Conservation (phyloP, 1,284 basidiomycete species). For the Lentinus polychrous region DNA sequence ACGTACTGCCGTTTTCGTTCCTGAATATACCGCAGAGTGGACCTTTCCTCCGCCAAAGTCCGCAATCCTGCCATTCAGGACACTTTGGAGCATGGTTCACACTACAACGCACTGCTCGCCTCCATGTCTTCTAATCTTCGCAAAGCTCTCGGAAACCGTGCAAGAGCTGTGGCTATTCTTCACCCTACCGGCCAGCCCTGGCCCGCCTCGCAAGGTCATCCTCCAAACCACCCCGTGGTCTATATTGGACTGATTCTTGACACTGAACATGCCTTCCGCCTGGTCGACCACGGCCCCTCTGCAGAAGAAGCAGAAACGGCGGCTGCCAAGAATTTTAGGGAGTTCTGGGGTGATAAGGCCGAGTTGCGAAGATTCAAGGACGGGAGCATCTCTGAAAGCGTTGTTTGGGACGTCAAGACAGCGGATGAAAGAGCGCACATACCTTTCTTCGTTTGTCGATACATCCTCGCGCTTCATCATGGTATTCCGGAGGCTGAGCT, state of each 20-base stretch:
- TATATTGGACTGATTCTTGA: conserved; percentile 75
- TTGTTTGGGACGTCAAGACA: conserved; percentile 83
- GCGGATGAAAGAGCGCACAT: conserved; percentile 77
- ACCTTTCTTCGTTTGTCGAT: conserved; percentile 67
- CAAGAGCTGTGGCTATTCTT: conserved; percentile 53
- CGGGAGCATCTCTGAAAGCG: conserved; percentile 86
- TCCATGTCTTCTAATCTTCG: conserved; percentile 51
- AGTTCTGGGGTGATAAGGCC: conserved; percentile 89
- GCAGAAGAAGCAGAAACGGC: conserved; percentile 54
- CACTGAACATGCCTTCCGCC: conserved; percentile 63
- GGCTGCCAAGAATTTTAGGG: conserved; percentile 61
- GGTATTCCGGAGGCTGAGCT: conserved; percentile 48
- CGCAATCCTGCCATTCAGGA: conserved; percentile 36
- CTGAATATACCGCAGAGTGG: conserved; percentile 38
- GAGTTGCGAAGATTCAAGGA: conserved; percentile 98
- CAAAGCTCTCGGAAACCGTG: conserved; percentile 66
- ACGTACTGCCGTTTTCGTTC: background rate
- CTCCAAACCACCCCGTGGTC: conserved; percentile 37
- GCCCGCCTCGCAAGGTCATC: conserved; percentile 45
- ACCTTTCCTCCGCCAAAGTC: conserved; percentile 48
- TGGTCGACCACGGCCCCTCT: conserved; percentile 86
- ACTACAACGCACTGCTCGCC: conserved; percentile 47
- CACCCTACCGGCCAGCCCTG: conserved; percentile 40
- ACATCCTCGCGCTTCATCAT: conserved; percentile 76
- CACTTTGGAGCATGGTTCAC: conserved; percentile 56